phyloP scores from a whole-genome alignment of 1,284 basidiomycete genomes.

The Neotropicomus parvogracilis region DNA sequence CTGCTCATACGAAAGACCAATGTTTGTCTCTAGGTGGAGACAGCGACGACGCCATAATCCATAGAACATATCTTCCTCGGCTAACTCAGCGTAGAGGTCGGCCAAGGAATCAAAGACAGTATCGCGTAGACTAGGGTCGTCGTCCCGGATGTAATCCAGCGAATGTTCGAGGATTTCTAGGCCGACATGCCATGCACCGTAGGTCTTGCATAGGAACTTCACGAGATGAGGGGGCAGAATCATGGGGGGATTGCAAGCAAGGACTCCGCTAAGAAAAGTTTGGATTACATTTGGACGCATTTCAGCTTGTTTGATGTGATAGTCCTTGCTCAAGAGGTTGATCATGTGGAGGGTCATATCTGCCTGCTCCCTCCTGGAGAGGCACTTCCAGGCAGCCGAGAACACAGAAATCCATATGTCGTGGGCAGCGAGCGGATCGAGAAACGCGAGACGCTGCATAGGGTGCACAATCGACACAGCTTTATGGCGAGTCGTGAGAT shows the following conservation, averaged over 20 bases:
- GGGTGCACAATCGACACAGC: slow-evolving; percentile 68
- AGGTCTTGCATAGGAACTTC: slow-evolving; percentile 96
- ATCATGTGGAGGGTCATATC: slow-evolving; percentile 91
- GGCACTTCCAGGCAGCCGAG: slow-evolving; percentile 83
- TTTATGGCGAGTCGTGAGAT: slow-evolving; percentile 46
- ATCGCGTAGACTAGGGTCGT: slow-evolving; percentile 81
- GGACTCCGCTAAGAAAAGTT: slow-evolving; percentile 82
- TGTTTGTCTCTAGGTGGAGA: slow-evolving; percentile 88
- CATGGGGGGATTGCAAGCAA: slow-evolving; percentile 83
- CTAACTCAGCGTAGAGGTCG: slow-evolving; percentile 93
- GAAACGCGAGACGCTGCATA: slow-evolving; percentile 80
- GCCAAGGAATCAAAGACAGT: slow-evolving; percentile 88
- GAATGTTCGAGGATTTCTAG: slow-evolving; percentile 87
- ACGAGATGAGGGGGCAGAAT: slow-evolving; percentile 91
- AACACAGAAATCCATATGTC: slow-evolving; percentile 91
- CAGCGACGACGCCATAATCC: slow-evolving; percentile 92
- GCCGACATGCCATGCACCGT: slow-evolving; percentile 91
- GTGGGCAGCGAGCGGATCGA: slow-evolving; percentile 77
- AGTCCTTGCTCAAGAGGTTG: slow-evolving; percentile 89
- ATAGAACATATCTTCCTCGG: slow-evolving; percentile 97
- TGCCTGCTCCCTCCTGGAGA: slow-evolving; percentile 83
- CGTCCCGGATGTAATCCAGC: slow-evolving; percentile 71
- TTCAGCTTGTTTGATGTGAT: slow-evolving; percentile 86
- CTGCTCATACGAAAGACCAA: slow-evolving; percentile 92
- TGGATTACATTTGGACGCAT: slow-evolving; percentile 95